Evolutionary conservation across 2,329 filamentous ascomycete genomes (phyloP), one percentile per base, ranked within the genome.

Genomic region (Cytospora schulzeri): DNA sequence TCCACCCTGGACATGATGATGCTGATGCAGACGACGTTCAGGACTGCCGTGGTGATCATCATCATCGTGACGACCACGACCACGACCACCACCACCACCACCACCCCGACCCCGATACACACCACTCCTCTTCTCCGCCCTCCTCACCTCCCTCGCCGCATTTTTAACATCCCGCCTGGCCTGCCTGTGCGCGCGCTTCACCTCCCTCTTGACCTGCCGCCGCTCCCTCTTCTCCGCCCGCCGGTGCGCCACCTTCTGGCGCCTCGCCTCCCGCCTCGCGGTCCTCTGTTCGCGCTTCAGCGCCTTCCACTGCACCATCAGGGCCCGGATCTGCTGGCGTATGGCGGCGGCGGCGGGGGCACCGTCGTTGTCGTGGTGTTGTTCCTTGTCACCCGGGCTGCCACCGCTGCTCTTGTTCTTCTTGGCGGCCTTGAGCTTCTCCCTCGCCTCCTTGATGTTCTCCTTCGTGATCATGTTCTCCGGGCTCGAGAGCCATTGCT

Each of bases 401-500:
- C 60, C 6, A 11, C 31, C 31, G 57, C 61, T 57, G 53, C 66
- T 69, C 51, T 33, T 67, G 57, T 26, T 64, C 53, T 57, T 71
- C 64, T 75, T 78, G 17, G 75, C 76, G 1, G 73, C 72, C 61
- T 80, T 80, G 63, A 86, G 77, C 29, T 83, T 76, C 15, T 76
- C 70, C 38, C 73, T 77, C 3, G 83, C 73, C 29, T 75, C 69
- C 52, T 76, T 74, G 3, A 86, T 72, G 29, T 78, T 77, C 6
- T 77, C 75, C 65, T 75, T 81, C 11, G 80, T 84, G 67, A 83
- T 78, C 7, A 78, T 76, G 58, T 82, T 76, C 0, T 84, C 79
- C 0, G 84, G 83, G 45, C 79, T 76, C 11, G 78, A 73, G 1
- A 84, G 77, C 83, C 84, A 87, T 9, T 76, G 72, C 26, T 76